A percentile compares a stretch with the other conserved stretches of the same genome.
phyloP scores from a whole-genome alignment of 306 rosid species.

The Rosa rugosa region DNA sequence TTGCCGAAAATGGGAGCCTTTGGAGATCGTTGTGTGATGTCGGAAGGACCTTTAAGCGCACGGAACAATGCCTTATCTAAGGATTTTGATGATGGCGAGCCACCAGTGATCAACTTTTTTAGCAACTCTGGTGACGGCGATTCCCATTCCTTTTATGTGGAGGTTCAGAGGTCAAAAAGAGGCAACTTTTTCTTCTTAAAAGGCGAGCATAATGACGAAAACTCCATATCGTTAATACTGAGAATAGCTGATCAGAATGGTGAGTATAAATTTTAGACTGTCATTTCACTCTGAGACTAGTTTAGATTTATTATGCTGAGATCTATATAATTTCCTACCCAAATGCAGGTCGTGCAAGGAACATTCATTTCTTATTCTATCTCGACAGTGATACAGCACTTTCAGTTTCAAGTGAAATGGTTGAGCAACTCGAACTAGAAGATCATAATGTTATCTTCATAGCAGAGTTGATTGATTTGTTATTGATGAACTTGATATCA shows the following conservation, averaged over 20 bases:
- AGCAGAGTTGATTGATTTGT: conserved; percentile 42
- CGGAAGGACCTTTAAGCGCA: conserved; percentile 50
- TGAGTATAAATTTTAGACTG: conserved; percentile 19
- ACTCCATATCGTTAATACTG: conserved; percentile 42
- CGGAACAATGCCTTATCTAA: conserved; percentile 10
- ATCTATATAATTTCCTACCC: background rate
- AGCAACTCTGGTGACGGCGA: conserved; percentile 23
- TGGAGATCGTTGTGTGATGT: conserved; percentile 47
- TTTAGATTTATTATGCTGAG: background rate
- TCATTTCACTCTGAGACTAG: background rate
- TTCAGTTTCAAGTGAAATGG: conserved; percentile 14
- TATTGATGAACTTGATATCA: background rate
- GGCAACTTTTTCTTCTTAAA: conserved; percentile 40
- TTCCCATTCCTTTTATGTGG: conserved; percentile 4
- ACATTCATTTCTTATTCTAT: conserved; percentile 37
- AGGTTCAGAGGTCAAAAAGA: conserved; percentile 36
- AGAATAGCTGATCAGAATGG: conserved; percentile 45
- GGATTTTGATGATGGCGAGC: conserved; percentile 28
- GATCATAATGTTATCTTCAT: conserved; percentile 31
- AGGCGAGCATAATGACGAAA: conserved; percentile 41
- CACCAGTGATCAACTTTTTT: conserved; percentile 33
- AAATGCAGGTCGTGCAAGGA: conserved; percentile 3
- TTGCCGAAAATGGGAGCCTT: conserved; percentile 49
- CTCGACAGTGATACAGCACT: conserved; percentile 17
- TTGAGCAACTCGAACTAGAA: conserved; percentile 3